Base-by-base conservation (phyloP, 225 moss, liverwort and hornwort genomes). In the Sphagnum tenellum region DNA sequence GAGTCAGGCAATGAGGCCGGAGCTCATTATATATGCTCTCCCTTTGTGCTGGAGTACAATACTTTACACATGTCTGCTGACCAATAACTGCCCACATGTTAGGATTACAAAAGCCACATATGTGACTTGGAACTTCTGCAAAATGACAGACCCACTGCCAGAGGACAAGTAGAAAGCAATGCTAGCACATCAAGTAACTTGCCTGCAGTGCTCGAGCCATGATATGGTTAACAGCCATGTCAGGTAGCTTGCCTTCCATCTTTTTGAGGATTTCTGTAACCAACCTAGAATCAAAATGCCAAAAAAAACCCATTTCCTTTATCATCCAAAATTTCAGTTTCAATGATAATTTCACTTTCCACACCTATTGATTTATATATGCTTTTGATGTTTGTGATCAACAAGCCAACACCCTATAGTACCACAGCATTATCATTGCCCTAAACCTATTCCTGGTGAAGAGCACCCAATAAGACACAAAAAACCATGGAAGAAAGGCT, bases 1-100 rank as follows among this genome's bases (percentile, higher is more conserved):
- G 82, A 46, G 83, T 68, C 79, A 98, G 73, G 58, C 88, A 82
- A 68, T 92, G 90, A 12, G 98, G 98, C 69, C 98, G 90, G 68
- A 98, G 85, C 75, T 98, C 98, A 70, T 89, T 82, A 74, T 88
- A 98, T 58, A 93, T 86, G 5, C 71, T 77, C 48, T 79, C 70
- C 50, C 98, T 83, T 74, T 98, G 93, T 55, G 71, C 72, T 78
- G 83, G 81, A 59, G 76, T 62, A 72, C 93, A 98, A 66, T 89
- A 85, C 60, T 98, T 98, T 2, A 98, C 75, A 69, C 89, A 90
- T 44, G 90, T 83, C 94, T 94, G 86, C 49, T 65, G 49, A 48
- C 7, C 47, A 50, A 29, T 29, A 29, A 29, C 50, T 49, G 12
- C 11, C 66, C 54, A 55, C 5, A 44, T 3, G 50, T 45, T 2